Evolutionary conservation across 768 basidiomycete genomes (phyloP).

Genomic region (Kwoniella dejecticola): DNA sequence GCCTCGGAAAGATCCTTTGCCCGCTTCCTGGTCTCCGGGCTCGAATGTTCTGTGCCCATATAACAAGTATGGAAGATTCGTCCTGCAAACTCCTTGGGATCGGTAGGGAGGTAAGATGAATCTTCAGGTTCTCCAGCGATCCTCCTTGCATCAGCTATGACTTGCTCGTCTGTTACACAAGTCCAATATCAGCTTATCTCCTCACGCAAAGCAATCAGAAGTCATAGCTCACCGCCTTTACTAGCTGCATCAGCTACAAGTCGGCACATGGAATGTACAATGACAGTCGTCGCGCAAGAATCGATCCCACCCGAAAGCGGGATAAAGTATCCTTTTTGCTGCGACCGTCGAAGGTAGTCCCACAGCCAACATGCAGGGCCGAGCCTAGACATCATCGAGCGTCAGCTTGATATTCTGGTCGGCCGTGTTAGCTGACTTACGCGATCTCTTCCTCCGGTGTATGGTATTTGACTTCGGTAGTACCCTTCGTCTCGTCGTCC

Average conservation of each 20-base stretch:
- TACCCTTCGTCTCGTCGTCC: conserved; percentile 61
- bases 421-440: conserved; percentile 60
- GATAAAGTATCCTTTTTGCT: conserved; percentile 91
- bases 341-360: conserved; percentile 94
- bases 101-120: conserved; percentile 79
- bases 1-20: conserved; percentile 84
- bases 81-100: conserved; percentile 80
- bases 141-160: conserved; percentile 85
- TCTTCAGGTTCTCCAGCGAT: conserved; percentile 80
- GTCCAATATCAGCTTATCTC: conserved; percentile 3
- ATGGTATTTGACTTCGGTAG: conserved; percentile 70
- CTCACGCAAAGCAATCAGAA: background rate
- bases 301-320: conserved; percentile 96
- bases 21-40: conserved; percentile 75
- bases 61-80: conserved; percentile 97
- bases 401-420: background rate
- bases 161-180: conserved; percentile 66
- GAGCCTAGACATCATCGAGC: conserved; percentile 60
- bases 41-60: conserved; percentile 98
- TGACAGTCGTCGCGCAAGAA: conserved; percentile 93
- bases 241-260: conserved; percentile 78
- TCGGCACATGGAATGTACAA: conserved; percentile 95
- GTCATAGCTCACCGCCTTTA: conserved; percentile 65
- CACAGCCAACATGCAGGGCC: conserved; percentile 99
- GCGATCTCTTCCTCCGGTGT: conserved; percentile 95